Evolutionary conservation across 805 yeast genomes (phyloP).

Genomic region (Candida tibetensis): DNA sequence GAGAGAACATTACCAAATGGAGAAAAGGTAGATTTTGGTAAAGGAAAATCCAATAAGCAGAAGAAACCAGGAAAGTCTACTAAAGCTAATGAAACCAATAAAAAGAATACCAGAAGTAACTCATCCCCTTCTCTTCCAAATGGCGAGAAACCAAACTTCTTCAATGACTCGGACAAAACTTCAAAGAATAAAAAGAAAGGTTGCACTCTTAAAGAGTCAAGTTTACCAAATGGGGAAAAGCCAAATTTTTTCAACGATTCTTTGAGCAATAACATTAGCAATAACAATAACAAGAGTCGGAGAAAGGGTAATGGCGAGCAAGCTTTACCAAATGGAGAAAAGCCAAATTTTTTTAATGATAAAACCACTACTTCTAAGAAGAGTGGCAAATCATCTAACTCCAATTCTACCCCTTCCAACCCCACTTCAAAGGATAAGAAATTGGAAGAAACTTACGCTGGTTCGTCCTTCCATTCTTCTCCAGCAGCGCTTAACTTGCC

Average conservation of each 20-base stretch:
- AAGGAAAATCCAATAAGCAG: conserved; percentile 9
- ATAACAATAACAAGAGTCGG: conserved; percentile 3
- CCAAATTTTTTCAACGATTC: conserved; percentile 25
- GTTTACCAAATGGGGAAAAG: conserved; percentile 30
- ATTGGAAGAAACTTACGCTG: conserved; percentile 46
- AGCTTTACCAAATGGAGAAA: conserved; percentile 28
- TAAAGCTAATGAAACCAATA: conserved; percentile 7
- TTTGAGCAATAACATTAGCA: conserved; percentile 9
- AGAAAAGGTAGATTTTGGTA: conserved; percentile 29
- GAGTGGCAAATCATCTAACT: not conserved
- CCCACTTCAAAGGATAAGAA: conserved; percentile 7
- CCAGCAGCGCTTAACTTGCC: conserved; percentile 57
- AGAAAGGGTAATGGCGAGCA: conserved; percentile 13
- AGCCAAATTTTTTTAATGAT: conserved; percentile 24
- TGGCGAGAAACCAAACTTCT: conserved; percentile 29
- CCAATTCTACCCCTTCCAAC: no score
- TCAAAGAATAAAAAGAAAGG: conserved; percentile 1
- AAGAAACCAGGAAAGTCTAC: conserved; percentile 4
- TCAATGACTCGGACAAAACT: conserved; percentile 10
- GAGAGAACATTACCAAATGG: conserved; percentile 30
- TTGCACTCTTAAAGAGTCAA: conserved; percentile 8
- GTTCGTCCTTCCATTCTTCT: conserved; percentile 54
- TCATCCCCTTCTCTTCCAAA: conserved; percentile 22
- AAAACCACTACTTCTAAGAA: not conserved
- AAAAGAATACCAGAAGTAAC: conserved; percentile 2